Evolutionary conservation across 257 asterid species (phyloP).

Genomic region (Petunia secreta): DNA sequence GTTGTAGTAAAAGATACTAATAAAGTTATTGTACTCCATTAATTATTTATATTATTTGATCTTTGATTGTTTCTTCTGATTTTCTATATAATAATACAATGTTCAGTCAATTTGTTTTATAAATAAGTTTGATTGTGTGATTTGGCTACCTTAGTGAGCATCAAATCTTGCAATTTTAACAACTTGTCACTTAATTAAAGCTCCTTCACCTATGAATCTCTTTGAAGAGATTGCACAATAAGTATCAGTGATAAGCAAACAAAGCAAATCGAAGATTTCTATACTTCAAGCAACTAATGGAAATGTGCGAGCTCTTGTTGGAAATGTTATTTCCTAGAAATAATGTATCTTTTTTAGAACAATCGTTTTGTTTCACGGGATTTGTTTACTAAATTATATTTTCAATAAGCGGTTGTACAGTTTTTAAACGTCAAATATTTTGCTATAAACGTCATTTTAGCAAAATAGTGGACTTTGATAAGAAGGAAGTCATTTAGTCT

Average conservation of each 20-base stretch:
- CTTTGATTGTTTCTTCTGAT: not conserved
- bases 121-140: conserved; percentile 1
- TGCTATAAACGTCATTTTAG: too few species aligned
- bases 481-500: too few species aligned
- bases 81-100: not conserved
- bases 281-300: not conserved
- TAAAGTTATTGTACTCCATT: not conserved
- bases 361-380: too few species aligned
- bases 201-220: conserved; percentile 14
- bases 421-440: too few species aligned
- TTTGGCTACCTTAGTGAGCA: not conserved
- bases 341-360: too few species aligned
- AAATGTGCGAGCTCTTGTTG: too few species aligned
- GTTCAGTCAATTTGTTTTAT: not conserved
- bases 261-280: not conserved
- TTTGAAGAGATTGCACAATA: conserved; percentile 18
- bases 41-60: not conserved
- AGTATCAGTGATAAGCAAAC: conserved; percentile 13
- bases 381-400: too few species aligned
- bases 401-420: too few species aligned
- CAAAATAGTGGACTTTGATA: too few species aligned
- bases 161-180: not conserved
- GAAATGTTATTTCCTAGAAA: too few species aligned
- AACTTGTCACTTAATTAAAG: conserved; percentile 12
- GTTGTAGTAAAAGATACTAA: not conserved